Evolutionary conservation across 2,329 filamentous ascomycete species (phyloP).

Genomic region (Cercospora sp.): DNA sequence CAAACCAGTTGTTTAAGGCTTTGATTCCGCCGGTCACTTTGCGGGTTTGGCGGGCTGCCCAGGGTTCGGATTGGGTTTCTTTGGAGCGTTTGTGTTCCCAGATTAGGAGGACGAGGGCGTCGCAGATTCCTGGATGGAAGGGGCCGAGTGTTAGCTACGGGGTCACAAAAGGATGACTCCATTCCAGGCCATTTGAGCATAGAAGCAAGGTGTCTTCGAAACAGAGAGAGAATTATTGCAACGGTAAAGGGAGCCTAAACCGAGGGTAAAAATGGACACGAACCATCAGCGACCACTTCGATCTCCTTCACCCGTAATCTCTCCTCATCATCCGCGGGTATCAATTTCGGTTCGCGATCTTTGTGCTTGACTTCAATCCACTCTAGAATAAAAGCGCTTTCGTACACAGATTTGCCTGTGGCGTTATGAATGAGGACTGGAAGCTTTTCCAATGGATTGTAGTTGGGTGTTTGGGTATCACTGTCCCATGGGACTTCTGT

Average conservation of each 20-base stretch:
- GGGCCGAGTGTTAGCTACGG: not conserved
- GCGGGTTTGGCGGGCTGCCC: conserved; percentile 41
- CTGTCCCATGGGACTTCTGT: conserved; percentile 49
- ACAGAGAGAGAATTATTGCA: no score
- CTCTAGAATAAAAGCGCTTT: conserved; percentile 44
- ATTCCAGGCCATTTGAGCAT: no score
- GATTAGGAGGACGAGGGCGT: conserved; percentile 42
- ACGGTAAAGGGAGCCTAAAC: no score
- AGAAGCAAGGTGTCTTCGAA: no score
- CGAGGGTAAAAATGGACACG: not conserved
- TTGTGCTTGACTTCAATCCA: conserved; percentile 40
- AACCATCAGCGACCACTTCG: conserved; percentile 41
- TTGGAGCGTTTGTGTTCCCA: conserved; percentile 39
- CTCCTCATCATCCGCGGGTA: conserved; percentile 35
- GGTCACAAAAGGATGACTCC: no score
- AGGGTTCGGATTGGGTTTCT: conserved; percentile 36
- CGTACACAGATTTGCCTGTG: conserved; percentile 38
- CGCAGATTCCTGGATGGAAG: conserved; percentile 34
- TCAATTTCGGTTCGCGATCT: conserved; percentile 32
- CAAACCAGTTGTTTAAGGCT: conserved; percentile 35
- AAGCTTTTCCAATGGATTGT: conserved; percentile 47
- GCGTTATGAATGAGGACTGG: conserved; percentile 42
- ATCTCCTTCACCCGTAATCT: conserved; percentile 39
- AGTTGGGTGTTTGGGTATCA: conserved; percentile 42
- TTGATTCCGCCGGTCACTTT: conserved; percentile 41